Evolutionary conservation across 441 rosid genomes (phyloP).

Genomic region (Capsella rubella): DNA sequence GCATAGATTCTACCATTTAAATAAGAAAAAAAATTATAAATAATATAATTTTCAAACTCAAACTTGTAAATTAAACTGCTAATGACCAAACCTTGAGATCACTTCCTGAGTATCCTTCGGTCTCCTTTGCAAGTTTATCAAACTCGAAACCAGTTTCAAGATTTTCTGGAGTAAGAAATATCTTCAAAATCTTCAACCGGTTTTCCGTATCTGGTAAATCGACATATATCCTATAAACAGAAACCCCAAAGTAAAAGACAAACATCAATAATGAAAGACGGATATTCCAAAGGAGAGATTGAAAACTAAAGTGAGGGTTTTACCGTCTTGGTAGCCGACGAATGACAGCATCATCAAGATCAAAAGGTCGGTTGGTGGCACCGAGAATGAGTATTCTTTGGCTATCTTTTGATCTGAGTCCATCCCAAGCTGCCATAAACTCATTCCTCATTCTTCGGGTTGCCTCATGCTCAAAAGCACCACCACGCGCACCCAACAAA

Average conservation of each 20-base stretch:
- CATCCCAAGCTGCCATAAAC: constrained; percentile 99
- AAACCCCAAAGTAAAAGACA: constrained; percentile 50
- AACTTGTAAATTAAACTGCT: constrained; percentile 13
- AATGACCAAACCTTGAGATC: constrained; percentile 79
- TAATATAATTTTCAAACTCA: background rate
- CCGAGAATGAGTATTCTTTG: constrained; percentile 94
- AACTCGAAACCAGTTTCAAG: constrained; percentile 62
- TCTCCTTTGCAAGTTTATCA: constrained; percentile 75
- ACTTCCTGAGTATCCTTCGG: constrained; percentile 97
- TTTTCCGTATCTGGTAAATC: constrained; percentile 94
- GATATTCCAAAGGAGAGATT: background rate
- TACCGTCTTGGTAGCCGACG: constrained; percentile 97
- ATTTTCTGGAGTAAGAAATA: constrained; percentile 77
- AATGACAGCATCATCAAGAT: constrained; percentile 98
- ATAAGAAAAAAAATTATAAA: background rate
- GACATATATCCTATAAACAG: constrained; percentile 80
- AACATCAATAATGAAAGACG: background rate
- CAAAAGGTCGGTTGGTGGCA: constrained; percentile 98
- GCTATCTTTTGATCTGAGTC: constrained; percentile 91
- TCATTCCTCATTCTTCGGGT: constrained; percentile 99
- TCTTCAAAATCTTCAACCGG: constrained; percentile 79
- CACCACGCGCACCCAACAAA: constrained; percentile 97
- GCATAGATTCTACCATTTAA: constrained; percentile 77
- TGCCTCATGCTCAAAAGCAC: constrained; percentile 93
- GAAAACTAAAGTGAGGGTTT: background rate